Percentiles rank a stretch among this genome's conserved stretches.
Evolutionary conservation across 345 rosid genomes (phyloP).

Genomic region (Litchi chinensis): DNA sequence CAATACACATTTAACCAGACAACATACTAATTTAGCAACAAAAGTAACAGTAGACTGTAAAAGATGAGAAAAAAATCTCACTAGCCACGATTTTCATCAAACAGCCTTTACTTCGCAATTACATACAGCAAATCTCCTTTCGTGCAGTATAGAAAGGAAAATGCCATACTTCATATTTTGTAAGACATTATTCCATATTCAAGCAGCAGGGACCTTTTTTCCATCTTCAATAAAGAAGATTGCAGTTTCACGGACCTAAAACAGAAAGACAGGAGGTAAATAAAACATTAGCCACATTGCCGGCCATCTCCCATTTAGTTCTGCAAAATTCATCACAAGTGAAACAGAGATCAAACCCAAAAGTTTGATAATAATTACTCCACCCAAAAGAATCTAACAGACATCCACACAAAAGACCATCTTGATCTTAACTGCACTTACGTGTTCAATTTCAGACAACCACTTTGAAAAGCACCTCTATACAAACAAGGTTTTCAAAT

Average conservation of each 20-base stretch:
- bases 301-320: background rate
- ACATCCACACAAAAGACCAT: background rate
- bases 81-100: slow-evolving; percentile 1
- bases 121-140: background rate
- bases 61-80: slow-evolving; percentile 2
- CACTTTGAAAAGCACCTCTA: background rate
- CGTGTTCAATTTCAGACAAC: background rate
- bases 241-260: slow-evolving; percentile 21
- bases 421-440: background rate
- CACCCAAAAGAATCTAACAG: background rate
- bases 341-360: background rate
- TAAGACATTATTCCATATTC: background rate
- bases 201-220: slow-evolving; percentile 18
- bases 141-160: background rate
- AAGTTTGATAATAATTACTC: background rate
- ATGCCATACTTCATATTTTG: background rate
- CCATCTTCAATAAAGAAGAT: slow-evolving; percentile 27
- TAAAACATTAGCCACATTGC: background rate
- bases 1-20: background rate
- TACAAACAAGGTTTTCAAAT: background rate
- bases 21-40: slow-evolving; percentile 1
- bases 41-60: background rate
- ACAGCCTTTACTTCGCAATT: background rate
- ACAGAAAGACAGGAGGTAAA: slow-evolving; percentile 4
- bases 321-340: background rate